A percentile compares a stretch with the other conserved stretches of the same genome.
Conservation (phyloP, 1,284 basidiomycete genomes). For the Trametes versicolor region DNA sequence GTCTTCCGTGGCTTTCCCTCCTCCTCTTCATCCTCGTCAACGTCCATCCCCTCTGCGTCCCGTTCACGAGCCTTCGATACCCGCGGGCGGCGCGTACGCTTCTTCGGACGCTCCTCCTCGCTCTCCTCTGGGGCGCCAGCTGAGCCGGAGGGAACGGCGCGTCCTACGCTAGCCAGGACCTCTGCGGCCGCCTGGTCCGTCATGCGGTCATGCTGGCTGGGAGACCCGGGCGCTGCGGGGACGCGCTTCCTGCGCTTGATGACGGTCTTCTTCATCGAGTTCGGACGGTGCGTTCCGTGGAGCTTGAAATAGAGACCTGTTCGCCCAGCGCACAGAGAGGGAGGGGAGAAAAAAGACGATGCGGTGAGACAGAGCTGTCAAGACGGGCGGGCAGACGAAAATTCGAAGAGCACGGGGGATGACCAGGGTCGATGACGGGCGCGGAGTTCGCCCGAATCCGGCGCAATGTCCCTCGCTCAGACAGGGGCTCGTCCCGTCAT, state of each 20-base stretch:
- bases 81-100: constrained; percentile 57
- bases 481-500: constrained; percentile 9
- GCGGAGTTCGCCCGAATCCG: constrained; percentile 8
- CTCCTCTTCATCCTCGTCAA: constrained; percentile 59
- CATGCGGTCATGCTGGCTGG: constrained; percentile 58
- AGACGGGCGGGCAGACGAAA: constrained; percentile 20
- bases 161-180: constrained; percentile 81
- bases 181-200: constrained; percentile 86
- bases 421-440: constrained; percentile 8
- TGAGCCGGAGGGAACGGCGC: constrained; percentile 52
- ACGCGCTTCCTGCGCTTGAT: constrained; percentile 98
- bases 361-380: constrained; percentile 27
- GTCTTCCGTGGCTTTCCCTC: constrained; percentile 37
- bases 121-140: constrained; percentile 61
- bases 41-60: constrained; percentile 48
- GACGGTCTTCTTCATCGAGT: constrained; percentile 98
- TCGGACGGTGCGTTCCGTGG: constrained; percentile 96
- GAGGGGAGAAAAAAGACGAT: constrained; percentile 32
- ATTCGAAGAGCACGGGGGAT: constrained; percentile 14
- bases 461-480: constrained; percentile 13
- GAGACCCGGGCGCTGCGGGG: constrained; percentile 68
- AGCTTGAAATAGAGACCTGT: constrained; percentile 97
- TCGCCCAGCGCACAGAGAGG: constrained; percentile 25
- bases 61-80: constrained; percentile 51
- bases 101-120: constrained; percentile 67